A percentile compares a stretch with the other conserved stretches of the same genome.
phyloP scores from a whole-genome alignment of 2,329 filamentous ascomycete genomes.

The Aspergillus eucalypticola region DNA sequence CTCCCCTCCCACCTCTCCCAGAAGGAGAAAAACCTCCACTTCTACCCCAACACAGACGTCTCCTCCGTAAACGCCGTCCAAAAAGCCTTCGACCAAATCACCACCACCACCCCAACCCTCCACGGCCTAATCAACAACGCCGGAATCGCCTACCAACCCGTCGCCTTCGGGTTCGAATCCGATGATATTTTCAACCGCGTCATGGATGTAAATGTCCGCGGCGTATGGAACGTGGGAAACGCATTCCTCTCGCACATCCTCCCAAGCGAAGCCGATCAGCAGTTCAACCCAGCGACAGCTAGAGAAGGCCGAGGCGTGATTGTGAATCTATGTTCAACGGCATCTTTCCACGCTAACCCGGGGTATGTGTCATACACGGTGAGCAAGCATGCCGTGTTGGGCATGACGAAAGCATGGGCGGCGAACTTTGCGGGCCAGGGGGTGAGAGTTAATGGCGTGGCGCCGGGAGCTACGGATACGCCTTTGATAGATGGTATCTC shows the following conservation, averaged over 20 bases:
- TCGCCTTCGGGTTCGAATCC: background rate
- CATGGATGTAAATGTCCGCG: background rate
- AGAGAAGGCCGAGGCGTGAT: background rate
- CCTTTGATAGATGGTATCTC: background rate
- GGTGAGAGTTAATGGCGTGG: background rate
- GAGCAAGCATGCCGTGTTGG: slow-evolving; percentile 3
- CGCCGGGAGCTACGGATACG: background rate
- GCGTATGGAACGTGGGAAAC: background rate
- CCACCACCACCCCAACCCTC: background rate
- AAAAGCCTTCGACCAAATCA: background rate
- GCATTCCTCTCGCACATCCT: background rate
- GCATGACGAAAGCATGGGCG: background rate
- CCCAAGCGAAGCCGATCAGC: no score
- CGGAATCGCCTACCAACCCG: background rate
- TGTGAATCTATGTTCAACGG: background rate
- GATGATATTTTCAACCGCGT: background rate
- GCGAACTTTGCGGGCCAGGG: background rate
- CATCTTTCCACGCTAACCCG: background rate
- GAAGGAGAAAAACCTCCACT: background rate
- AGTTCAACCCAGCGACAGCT: background rate
- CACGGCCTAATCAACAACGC: background rate
- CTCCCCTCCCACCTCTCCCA: background rate
- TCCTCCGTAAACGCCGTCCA: background rate
- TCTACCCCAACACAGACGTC: background rate
- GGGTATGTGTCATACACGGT: background rate